Evolutionary conservation across 306 rosid genomes (phyloP), one percentile per base, ranked within the genome.

Genomic region (Mucuna pruriens): DNA sequence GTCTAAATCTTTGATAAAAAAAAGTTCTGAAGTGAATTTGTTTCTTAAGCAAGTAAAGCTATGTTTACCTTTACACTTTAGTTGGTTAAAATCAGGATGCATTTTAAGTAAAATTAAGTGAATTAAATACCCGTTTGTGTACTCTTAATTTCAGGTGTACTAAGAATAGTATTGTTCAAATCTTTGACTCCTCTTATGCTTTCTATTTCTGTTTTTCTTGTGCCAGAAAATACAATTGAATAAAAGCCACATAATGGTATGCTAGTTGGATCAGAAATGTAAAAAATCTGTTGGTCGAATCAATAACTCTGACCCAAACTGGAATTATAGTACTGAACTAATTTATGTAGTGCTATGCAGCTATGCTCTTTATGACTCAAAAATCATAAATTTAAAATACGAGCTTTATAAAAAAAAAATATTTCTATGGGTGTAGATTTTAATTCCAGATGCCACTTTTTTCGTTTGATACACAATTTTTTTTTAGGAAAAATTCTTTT

Each of bases 261-360:
- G 29, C 5, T 38, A 82, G 54, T 31, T 51, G 19, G 68, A 73
- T 48, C 15, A 51, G 6, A 51, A 74, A 31, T 25, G 60, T 39
- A 26, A 40, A 60, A 10, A 22, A 20, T 57, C 15, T 58, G 11
- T 9, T 34, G 46, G 1, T 62, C 0, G 46, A 17, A 38, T 65
- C 26, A 74, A 39, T 38, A 74, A 40, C 38, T 23, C 76, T 67
- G 60, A 80, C 55, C 68, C 15, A 74, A 71, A 80, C 23, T 26
- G 4, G 19, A 66, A 72, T 62, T 25, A 38, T 66, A 16, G 36
- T 16, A 40, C 45, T 19, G n/a, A 82, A 29, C 52, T 46, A 69
- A 49, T 33, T 60, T 60, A 2, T 55, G 31, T 64, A 42, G 34
- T 25, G 17, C 13, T n/a, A n/a, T n/a, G n/a, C n/a, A n/a, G n/a